Conservation (phyloP, 345 rosid genomes). For the Citrus hindsii region DNA sequence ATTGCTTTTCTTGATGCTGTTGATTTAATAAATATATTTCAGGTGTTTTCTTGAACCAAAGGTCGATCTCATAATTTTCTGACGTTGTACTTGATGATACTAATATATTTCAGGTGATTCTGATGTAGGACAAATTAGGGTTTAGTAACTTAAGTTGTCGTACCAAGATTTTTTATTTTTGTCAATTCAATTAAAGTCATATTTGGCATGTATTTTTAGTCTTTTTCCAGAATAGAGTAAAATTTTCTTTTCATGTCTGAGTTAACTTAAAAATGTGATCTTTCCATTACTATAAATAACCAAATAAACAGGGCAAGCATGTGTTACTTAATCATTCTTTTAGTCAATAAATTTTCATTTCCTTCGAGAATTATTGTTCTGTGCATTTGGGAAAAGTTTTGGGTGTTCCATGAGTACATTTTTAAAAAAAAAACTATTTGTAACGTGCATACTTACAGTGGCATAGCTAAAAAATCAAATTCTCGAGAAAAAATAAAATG, state of each 20-base stretch:
- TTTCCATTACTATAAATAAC: neutral
- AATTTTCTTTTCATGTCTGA: neutral
- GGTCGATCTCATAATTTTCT: too few relatives aligned
- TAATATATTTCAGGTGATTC: neutral
- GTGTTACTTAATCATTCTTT: too few relatives aligned
- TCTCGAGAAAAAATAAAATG: too few relatives aligned
- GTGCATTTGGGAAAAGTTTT: too few relatives aligned
- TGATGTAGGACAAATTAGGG: neutral
- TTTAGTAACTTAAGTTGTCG: neutral
- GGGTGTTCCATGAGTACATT: too few relatives aligned
- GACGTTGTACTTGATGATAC: neutral
- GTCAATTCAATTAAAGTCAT: neutral
- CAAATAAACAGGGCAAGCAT: too few relatives aligned
- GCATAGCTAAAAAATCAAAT: too few relatives aligned
- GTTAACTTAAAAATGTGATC: neutral
- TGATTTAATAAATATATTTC: neutral
- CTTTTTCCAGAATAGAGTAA: neutral
- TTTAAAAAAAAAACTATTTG: too few relatives aligned
- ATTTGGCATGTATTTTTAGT: neutral
- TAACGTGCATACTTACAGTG: too few relatives aligned
- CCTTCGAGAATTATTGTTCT: too few relatives aligned
- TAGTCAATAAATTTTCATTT: too few relatives aligned
- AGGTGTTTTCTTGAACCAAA: neutral
- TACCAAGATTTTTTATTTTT: neutral
- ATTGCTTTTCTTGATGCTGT: neutral